Percentiles rank a stretch among this genome's conserved stretches.
Evolutionary conservation across 2,329 filamentous ascomycete genomes (phyloP).

Genomic region (Zasmidium cellare): DNA sequence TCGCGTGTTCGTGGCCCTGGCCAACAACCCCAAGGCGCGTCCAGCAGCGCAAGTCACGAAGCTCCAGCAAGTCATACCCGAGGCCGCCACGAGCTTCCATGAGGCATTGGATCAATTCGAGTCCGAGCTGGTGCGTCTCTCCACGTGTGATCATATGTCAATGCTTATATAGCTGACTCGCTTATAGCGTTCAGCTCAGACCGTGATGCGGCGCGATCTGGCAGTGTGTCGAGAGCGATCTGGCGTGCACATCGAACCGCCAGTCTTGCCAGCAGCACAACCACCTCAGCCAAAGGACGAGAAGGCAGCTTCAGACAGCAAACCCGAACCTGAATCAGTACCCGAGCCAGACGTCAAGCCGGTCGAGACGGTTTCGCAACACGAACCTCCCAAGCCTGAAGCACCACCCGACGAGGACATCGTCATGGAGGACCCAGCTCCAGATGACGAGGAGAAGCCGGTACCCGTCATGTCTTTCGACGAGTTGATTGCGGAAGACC

Average conservation of each 20-base stretch:
- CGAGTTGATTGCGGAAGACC: slow-evolving; percentile 1
- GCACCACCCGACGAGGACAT: slow-evolving; percentile 5
- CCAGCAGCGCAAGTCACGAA: slow-evolving; percentile 34
- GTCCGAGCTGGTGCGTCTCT: slow-evolving; percentile 42
- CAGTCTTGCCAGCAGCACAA: not conserved
- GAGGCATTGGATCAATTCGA: slow-evolving; percentile 54
- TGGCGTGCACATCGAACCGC: not conserved
- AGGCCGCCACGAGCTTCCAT: slow-evolving; percentile 47
- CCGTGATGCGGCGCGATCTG: slow-evolving; percentile 37
- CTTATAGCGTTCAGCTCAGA: slow-evolving; percentile 31
- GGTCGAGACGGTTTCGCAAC: not conserved
- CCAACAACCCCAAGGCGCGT: slow-evolving; percentile 24
- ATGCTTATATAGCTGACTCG: not conserved
- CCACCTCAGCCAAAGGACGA: not conserved
- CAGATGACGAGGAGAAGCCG: slow-evolving; percentile 6
- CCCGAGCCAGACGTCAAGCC: not conserved
- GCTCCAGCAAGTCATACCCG: slow-evolving; percentile 40
- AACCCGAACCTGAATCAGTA: not conserved
- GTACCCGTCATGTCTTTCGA: not conserved
- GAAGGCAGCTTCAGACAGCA: not conserved
- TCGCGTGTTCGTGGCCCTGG: slow-evolving; percentile 46
- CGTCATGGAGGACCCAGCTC: slow-evolving; percentile 9
- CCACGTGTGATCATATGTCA: no score
- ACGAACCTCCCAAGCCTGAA: slow-evolving; percentile 1
- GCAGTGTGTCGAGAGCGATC: slow-evolving; percentile 30